These are phyloP conservation scores for Mortierella sp. DNA, from an alignment of 371 early-diverging fungal genomes.

Conservation along the genomic window DNA sequence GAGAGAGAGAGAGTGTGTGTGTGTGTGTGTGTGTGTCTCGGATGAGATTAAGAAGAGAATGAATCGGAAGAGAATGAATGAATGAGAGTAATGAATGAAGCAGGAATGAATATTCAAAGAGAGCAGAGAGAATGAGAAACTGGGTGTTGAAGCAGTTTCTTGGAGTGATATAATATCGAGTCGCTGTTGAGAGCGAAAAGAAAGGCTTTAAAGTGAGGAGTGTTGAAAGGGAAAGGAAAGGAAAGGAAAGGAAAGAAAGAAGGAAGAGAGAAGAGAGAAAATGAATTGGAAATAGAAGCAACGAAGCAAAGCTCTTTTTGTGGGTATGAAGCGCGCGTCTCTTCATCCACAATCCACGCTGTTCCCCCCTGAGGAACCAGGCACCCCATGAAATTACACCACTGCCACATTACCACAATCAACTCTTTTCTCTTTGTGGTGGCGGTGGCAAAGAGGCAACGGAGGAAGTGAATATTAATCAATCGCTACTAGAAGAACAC, in stretches of 20 bases:
- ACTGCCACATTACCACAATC: no score
- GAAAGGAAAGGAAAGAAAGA: background rate
- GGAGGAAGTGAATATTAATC: no score
- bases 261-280: background rate
- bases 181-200: slow-evolving; percentile 1
- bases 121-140: background rate
- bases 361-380: background rate
- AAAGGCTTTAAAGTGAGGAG: background rate
- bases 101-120: background rate
- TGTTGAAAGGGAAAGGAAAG: background rate
- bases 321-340: background rate
- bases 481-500: no score
- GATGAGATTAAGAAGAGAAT: slow-evolving; percentile 10
- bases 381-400: background rate
- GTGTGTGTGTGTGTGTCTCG: no score
- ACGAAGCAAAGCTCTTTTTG: background rate
- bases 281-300: background rate
- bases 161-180: background rate
- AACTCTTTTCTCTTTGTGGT: background rate
- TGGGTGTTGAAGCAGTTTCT: slow-evolving; percentile 1
- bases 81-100: background rate
- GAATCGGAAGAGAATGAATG: background rate
- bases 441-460: background rate
- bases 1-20: no score
- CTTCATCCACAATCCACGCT: background rate